Conservation (phyloP, 805 yeast genomes). For the Metschnikowia borealis region DNA sequence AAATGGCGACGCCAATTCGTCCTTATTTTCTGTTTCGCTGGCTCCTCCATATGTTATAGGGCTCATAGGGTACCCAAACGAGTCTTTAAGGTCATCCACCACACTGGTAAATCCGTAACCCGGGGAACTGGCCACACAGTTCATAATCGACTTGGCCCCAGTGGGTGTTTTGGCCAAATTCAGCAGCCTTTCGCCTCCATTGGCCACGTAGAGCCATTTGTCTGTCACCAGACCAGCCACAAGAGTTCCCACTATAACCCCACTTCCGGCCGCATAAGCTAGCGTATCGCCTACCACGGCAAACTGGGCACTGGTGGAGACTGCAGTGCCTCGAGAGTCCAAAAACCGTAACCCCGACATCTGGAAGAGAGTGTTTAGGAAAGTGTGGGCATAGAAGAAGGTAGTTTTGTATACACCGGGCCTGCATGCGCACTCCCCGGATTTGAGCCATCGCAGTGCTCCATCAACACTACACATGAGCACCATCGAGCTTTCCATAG, state of each 20-base stretch:
- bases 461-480: neutral
- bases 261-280: slow-evolving; percentile 58
- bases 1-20: slow-evolving; percentile 1
- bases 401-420: neutral
- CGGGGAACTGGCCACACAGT: no score
- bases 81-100: slow-evolving; percentile 21
- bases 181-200: slow-evolving; percentile 9
- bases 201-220: slow-evolving; percentile 55
- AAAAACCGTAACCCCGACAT: slow-evolving; percentile 1
- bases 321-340: slow-evolving; percentile 43
- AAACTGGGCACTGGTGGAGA: slow-evolving; percentile 39
- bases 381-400: neutral
- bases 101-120: neutral
- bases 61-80: slow-evolving; percentile 31
- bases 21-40: slow-evolving; percentile 1
- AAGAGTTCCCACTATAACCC: slow-evolving; percentile 48
- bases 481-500: slow-evolving; percentile 32
- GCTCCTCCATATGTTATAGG: slow-evolving; percentile 10
- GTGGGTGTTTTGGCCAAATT: no score
- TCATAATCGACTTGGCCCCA: no score
- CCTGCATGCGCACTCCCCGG: slow-evolving; percentile 1
- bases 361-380: neutral
- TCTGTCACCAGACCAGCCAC: slow-evolving; percentile 10
- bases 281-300: slow-evolving; percentile 36
- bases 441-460: neutral